Evolutionary conservation across 805 yeast genomes (phyloP).

Genomic region (Kuraishia capsulata): DNA sequence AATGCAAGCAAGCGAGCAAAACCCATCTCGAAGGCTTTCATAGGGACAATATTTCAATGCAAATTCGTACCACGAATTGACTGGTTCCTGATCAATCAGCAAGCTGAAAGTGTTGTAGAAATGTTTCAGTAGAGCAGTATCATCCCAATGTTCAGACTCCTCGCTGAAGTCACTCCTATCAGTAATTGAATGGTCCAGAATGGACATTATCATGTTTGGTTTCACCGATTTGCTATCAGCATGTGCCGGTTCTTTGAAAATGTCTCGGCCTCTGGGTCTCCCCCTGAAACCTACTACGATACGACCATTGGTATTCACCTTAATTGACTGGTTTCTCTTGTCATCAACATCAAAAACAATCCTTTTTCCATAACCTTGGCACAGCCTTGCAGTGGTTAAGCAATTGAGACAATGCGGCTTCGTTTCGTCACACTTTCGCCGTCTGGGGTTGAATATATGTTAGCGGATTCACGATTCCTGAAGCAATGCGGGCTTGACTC

Average conservation of each 20-base stretch:
- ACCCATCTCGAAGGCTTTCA: slow-evolving; percentile 2
- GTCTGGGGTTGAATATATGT: not conserved
- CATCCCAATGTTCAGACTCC: not conserved
- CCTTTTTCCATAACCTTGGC: not conserved
- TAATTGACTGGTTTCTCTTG: not conserved
- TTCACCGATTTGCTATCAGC: too few relatives aligned
- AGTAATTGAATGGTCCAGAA: not conserved
- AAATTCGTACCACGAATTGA: slow-evolving; percentile 6
- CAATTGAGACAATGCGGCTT: slow-evolving; percentile 53
- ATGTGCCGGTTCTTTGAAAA: too few relatives aligned
- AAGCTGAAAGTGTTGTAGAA: slow-evolving; percentile 4
- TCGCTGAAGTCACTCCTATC: not conserved
- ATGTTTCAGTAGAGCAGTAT: not conserved
- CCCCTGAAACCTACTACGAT: not conserved
- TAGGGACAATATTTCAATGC: slow-evolving; percentile 4
- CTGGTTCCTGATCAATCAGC: slow-evolving; percentile 5
- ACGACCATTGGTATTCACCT: not conserved
- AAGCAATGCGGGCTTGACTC: too few relatives aligned
- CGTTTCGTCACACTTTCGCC: slow-evolving; percentile 46
- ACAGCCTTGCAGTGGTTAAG: slow-evolving; percentile 19
- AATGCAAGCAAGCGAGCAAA: not conserved
- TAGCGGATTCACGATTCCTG: too few relatives aligned
- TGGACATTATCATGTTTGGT: too few relatives aligned
- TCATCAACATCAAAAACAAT: not conserved
- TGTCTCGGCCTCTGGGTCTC: not conserved